phyloP scores from a whole-genome alignment of 257 asterid genomes.

The Gynochthodes officinalis region DNA sequence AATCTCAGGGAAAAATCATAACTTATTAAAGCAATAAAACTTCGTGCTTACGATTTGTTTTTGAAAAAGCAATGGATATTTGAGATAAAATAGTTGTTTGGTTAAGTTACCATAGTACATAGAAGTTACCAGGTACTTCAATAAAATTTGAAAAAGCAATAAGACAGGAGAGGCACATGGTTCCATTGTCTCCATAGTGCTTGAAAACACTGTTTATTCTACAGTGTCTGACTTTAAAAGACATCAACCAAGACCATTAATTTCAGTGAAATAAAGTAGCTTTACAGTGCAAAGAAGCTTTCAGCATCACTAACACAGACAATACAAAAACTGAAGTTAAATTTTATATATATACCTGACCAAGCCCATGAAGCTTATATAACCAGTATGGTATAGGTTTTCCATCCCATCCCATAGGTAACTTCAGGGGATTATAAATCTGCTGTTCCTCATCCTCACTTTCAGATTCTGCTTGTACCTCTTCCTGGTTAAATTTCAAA shows the following conservation, averaged over 20 bases:
- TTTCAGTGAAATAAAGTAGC: background rate
- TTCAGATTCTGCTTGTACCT: slow-evolving; percentile 84
- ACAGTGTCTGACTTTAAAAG: background rate
- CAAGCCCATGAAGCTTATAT: slow-evolving; percentile 98
- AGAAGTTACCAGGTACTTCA: background rate
- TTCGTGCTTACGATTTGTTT: background rate
- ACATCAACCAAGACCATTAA: background rate
- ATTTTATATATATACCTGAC: slow-evolving; percentile 57
- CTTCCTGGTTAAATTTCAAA: slow-evolving; percentile 55
- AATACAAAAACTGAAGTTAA: too few relatives aligned
- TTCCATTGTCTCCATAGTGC: background rate
- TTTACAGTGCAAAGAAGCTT: background rate
- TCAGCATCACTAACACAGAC: background rate
- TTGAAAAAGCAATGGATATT: background rate
- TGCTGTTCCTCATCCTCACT: slow-evolving; percentile 98
- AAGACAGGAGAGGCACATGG: background rate
- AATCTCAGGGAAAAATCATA: background rate
- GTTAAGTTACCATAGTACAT: too few relatives aligned
- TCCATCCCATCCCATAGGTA: slow-evolving; percentile 99
- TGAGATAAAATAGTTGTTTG: too few relatives aligned
- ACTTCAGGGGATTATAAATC: slow-evolving; percentile 92
- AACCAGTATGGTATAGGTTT: slow-evolving; percentile 99
- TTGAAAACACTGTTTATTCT: background rate
- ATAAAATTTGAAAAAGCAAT: too few relatives aligned
- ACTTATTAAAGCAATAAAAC: background rate